Base-by-base conservation (phyloP, 805 yeast species). In the Saturnispora serradocipensis region DNA sequence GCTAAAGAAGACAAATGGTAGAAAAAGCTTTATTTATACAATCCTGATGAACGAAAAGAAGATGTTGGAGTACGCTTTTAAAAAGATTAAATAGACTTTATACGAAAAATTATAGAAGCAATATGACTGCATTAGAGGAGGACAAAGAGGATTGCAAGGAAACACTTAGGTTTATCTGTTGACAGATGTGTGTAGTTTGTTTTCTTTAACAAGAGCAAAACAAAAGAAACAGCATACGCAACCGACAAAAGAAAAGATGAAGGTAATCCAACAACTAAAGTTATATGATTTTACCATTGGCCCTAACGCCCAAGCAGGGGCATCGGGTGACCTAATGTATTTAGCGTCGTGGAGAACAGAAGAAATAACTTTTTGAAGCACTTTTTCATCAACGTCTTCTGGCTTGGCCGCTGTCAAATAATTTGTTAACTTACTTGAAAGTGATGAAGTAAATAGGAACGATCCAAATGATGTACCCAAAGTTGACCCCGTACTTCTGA, bases 401-500 rank as follows among this genome's bases (percentile, higher is more conserved):
- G 72, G 71, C 16, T 63, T 63, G 44, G 59, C 64, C 9, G 54
- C 52, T 22, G 71, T 54, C 22, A 77, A 71, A 11, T 64, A 61
- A 0, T 45, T 48, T 1, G 50, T 44, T 36, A 77, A 56, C 36
- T 59, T 56, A 1, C 51, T 43, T 22, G 63, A 59, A 30, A 83
- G 67, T 3, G 72, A 61, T 43, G 68, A 65, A 45, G 78, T 81
- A 65, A 84, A 83, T 22, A 84, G 72, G 4, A 86, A 81, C 4
- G 84, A 78, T 0, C 83, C 84, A 43, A 81, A 63, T 0, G 88
- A 71, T 11, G 81, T 81, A 49, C 86, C 87, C 25, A 81, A 64
- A 0, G 86, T 80, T 1, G 86, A 79, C 0, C 86, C 86, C 16
- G 84, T 76, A 8, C 85, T 75, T 63, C 86, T 72, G 61, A 81